Evolutionary conservation across 257 asterid genomes (phyloP), one percentile per base, ranked within the genome.

Genomic region (Rehmannia glutinosa): DNA sequence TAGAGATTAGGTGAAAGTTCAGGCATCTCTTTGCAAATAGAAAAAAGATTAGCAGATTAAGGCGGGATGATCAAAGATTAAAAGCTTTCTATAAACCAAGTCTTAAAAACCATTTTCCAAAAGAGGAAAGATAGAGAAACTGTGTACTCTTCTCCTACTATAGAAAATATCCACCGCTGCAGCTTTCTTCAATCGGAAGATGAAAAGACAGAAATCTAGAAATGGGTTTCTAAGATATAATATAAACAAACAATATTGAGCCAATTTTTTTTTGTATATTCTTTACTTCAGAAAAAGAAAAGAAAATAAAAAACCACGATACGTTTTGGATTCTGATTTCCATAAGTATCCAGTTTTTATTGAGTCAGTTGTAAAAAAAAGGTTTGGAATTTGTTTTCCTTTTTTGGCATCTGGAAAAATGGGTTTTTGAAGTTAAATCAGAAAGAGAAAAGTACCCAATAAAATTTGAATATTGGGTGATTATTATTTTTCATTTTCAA

Each of bases 11-110:
- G 0, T 1, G 4, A 65, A 60, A 32, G 67, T 20, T 41, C 1
- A 28, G 59, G 63, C 2, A 8, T 39, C 66, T 41, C 23, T 47
- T 2, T 35, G 58, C 4, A 58, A 74, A 71, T 74, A 57, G 4
- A 32, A 1, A 36, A 62, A 62, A 69, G 59, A 58, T 73, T 67
- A 73, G 33, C 32, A 45, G 47, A 69, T 84, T 82, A 87, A 78
- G 88, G 94, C 88, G 88, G 88, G 89, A 82, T 79, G 72, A 82
- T 61, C 3, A 38, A 19, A 15, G 72, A 74, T 63, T 68, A 70
- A 39, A 73, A 51, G 52, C 56, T n/a, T n/a, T n/a, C 73, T 30
- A 57, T 54, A 66, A 72, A 73, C 13, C n/a, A 21, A 60, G n/a
- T 11, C 12, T 12, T 13, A 8, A 20, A 60, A 72, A 36, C 52